Conservation (phyloP, 768 basidiomycete species). For the Kwoniella shandongensis region DNA sequence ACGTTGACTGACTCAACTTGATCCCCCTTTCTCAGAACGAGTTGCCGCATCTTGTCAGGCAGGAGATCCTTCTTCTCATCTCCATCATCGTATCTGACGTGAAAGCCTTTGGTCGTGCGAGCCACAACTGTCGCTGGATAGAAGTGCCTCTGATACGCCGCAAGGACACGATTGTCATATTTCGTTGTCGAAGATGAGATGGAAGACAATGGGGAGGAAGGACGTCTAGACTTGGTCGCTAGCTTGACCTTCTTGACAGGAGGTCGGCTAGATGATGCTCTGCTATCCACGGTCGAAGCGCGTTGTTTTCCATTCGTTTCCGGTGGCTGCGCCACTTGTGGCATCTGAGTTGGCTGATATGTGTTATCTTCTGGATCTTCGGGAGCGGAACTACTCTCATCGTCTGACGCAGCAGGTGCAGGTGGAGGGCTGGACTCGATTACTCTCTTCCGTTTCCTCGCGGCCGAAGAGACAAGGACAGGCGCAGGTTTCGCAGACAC, state of each 20-base stretch:
- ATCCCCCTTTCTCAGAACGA: constrained; percentile 26
- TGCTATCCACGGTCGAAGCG: background rate
- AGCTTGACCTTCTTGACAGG: constrained; percentile 2
- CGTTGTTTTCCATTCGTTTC: constrained; percentile 3
- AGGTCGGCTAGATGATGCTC: background rate
- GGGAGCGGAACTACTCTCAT: constrained; percentile 12
- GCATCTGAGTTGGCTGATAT: constrained; percentile 9
- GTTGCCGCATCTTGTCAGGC: constrained; percentile 15
- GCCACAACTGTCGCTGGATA: constrained; percentile 13
- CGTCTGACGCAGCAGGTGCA: background rate
- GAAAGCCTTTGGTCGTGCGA: constrained; percentile 11
- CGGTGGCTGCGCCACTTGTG: background rate
- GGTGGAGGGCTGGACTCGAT: background rate
- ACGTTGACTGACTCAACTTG: constrained; percentile 6
- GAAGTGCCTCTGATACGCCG: background rate
- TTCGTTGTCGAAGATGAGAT: background rate
- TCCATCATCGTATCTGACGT: constrained; percentile 23
- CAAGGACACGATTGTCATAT: background rate
- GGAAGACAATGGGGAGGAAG: constrained; percentile 2
- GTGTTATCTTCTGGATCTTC: constrained; percentile 28
- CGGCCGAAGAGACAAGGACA: too few relatives aligned
- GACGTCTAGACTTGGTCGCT: background rate
- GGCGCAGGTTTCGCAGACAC: too few relatives aligned
- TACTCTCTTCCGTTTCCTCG: constrained; percentile 6
- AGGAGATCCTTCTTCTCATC: constrained; percentile 6